phyloP scores from a whole-genome alignment of 805 yeast species.

The Ogataea trehalophila region DNA sequence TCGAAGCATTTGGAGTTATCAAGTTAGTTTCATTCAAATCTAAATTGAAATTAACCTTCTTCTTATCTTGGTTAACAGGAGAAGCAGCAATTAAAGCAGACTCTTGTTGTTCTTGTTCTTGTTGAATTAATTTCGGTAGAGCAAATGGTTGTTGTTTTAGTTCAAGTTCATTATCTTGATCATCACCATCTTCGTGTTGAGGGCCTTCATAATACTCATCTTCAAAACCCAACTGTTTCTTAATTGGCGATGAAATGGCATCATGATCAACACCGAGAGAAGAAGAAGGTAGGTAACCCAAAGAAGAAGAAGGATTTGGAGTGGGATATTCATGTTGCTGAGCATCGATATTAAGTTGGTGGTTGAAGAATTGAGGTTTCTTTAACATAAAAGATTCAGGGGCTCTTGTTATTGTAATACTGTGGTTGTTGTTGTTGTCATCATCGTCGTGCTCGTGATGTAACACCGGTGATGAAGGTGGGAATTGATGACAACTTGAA shows the following conservation, averaged over 20 bases:
- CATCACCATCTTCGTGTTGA: too few relatives aligned
- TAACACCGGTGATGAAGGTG: conserved; percentile 33
- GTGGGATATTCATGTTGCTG: conserved; percentile 47
- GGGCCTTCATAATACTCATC: not conserved
- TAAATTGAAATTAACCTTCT: conserved; percentile 11
- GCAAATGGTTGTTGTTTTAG: too few relatives aligned
- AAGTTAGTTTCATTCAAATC: conserved; percentile 2
- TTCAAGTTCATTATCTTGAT: too few relatives aligned
- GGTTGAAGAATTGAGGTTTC: not conserved
- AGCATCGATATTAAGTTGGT: not conserved
- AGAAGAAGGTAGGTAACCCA: conserved; percentile 30
- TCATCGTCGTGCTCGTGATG: conserved; percentile 9
- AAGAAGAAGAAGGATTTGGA: conserved; percentile 65
- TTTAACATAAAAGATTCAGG: not conserved
- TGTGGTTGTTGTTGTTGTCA: not conserved
- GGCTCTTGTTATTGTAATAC: not conserved
- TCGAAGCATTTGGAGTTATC: too few relatives aligned
- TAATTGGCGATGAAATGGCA: not conserved
- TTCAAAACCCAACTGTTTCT: not conserved
- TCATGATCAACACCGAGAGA: conserved; percentile 3
- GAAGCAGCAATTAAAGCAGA: not conserved
- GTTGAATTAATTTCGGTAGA: too few relatives aligned
- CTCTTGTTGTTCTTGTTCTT: not conserved
- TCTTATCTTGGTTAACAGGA: not conserved
- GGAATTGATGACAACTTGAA: conserved; percentile 20